Base-by-base conservation (phyloP, 345 rosid genomes). In the Moricandia moricandioides region DNA sequence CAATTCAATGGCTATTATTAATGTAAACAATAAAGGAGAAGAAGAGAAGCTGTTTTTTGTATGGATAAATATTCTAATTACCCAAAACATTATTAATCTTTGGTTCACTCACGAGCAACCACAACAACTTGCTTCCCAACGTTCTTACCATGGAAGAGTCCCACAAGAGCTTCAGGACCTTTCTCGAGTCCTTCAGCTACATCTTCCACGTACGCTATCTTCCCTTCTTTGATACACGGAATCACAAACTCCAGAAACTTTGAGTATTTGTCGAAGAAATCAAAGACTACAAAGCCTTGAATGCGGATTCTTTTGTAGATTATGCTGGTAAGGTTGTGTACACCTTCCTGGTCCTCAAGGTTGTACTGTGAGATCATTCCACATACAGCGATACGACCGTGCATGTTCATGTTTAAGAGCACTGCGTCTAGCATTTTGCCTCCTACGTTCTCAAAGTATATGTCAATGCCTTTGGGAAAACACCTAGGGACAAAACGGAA, bases 281-380 rank as follows among this genome's bases (percentile, higher is more conserved):
- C 93, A 24, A 63, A 37, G 1, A 73, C 88, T 5, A 1, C 24
- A 17, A 83, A 80, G 30, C 83, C 83, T 71, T 83, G 72, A 49
- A 83, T 80, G 13, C 82, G 80, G 65, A 83, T 67, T 13, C 83
- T 55, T 57, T 78, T 80, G 66, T 40, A 67, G 14, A 83, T 58
- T 37, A 80, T 49, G 63, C 0, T 7, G 29, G 71, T 18, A 69
- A 78, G 70, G 21, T 80, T 83, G 76, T 67, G 58, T 13, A 75
- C 73, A 12, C 86, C 82, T 60, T 87, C 85, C 0, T 84, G 80
- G 33, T 74, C 60, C 7, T 76, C 73, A 4, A 85, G 85, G 45
- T 82, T 82, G 76, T 85, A 85, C 21, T 87, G 88, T 3, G 90
- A 87, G 71, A 87, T 85, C 89, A 87, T 84, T 75, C 88, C 91